Evolutionary conservation across 495 filamentous ascomycete species (phyloP), one percentile per base, ranked within the genome.

Genomic region (Recurvomyces mirabilis): DNA sequence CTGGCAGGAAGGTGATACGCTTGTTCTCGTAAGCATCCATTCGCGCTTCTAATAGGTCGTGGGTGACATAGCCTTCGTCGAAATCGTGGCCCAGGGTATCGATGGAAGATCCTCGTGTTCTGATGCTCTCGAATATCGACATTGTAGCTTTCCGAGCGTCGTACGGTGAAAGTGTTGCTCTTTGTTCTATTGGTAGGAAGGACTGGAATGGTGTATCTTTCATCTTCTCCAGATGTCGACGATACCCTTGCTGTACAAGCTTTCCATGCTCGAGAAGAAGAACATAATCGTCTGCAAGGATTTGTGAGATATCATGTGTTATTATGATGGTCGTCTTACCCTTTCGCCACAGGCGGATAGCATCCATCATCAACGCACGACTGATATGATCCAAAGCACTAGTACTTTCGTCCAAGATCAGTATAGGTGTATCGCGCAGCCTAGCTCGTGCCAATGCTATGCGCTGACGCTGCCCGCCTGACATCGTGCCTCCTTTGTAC

Each of bases 301-400:
- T 93, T 38, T 93, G 83, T 0, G 79, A 73, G 36, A 87, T 78
- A 48, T 96, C 87, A 53, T 96, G 91, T 0, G 91, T 95, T 55
- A 68, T 65, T 38, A 68, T 49, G 30, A 68, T 62, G 7, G 64
- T 69, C 3, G 62, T 67, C 49, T 61, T 65, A 13, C 61, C 64
- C 14, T 39, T 11, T 36, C 66, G 53, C 65, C 62, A 68, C 11
- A 41, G 41, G 25, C 66, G 54, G 17, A 68, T 63, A 6, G 60
- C 56, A 24, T 61, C 53, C 50, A 69, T 57, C 23, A 69, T 52
- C 17, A 60, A 38, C 13, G 49, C 47, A 24, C 63, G 48, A n/a
- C 51, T 65, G 35, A 61, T 60, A 37, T 62, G 56, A 36, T 69
- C 66, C 12, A 69, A 46, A 3, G 66, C 66, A 37, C 64, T 68